phyloP scores from a whole-genome alignment of 805 yeast genomes.

The Groenewaldozyma salmanticensis region DNA sequence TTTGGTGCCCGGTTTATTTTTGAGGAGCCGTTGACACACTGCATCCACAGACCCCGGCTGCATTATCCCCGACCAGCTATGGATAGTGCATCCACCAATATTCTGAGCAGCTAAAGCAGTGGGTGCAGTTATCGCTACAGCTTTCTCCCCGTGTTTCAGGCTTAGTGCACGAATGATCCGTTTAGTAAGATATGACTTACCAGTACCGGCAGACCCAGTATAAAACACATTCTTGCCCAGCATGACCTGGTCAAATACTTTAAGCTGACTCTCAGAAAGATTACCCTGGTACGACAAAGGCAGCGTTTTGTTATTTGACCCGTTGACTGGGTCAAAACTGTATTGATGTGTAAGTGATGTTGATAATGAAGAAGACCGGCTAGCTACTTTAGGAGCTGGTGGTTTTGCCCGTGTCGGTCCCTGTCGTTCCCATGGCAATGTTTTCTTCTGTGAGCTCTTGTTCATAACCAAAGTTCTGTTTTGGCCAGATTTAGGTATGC shows the following conservation, averaged over 20 bases:
- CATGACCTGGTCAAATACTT: slow-evolving; percentile 49
- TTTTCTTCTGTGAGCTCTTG: too few relatives aligned
- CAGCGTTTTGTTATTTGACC: background rate
- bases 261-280: slow-evolving; percentile 34
- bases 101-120: slow-evolving; percentile 93
- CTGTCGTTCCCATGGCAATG: too few relatives aligned
- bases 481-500: too few relatives aligned
- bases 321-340: background rate
- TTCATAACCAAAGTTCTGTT: too few relatives aligned
- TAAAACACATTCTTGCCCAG: slow-evolving; percentile 57
- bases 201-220: slow-evolving; percentile 98
- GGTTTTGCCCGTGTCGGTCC: background rate
- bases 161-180: slow-evolving; percentile 48
- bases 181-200: slow-evolving; percentile 74
- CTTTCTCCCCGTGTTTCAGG: slow-evolving; percentile 33
- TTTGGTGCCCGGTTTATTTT: slow-evolving; percentile 28
- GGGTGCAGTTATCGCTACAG: slow-evolving; percentile 84
- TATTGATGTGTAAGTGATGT: background rate
- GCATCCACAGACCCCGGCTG: slow-evolving; percentile 43
- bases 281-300: background rate
- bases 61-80: slow-evolving; percentile 77
- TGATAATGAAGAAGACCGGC: background rate
- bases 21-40: slow-evolving; percentile 45
- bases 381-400: background rate
- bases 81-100: slow-evolving; percentile 82